Evolutionary conservation across 192 early-diverging fungal genomes (phyloP), one percentile per base, ranked within the genome.

Genomic region (Diversispora eburnea): DNA sequence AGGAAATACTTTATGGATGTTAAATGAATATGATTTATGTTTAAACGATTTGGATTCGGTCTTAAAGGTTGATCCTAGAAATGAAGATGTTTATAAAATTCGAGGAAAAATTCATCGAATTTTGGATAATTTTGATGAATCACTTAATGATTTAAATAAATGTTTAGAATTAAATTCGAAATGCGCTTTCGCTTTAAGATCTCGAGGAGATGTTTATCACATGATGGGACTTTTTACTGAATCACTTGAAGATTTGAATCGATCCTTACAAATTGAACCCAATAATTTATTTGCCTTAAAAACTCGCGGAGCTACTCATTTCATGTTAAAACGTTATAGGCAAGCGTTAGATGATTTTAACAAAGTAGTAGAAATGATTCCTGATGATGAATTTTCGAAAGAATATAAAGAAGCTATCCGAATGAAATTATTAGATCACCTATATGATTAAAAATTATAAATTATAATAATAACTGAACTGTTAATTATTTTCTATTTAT

Each of bases 211-310:
- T 51, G 67, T 51, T 25, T 52, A 68, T 39, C 48, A 68, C 6
- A 51, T 51, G 22, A 25, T 51, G 51, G 67, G 48, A 25, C 7
- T 7, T 45, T 68, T 19, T 54, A 4, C 48, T 5, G 51, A 68
- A 68, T 25, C 67, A 48, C 39, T 45, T 19, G 48, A n/a, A 25
- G 48, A 51, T 48, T 13, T 68, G 19, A 20, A 33, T 25, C 48
- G 22, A 52, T 68, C 67, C 1, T 54, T 68, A 33, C 47, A 68
- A 22, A 52, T 68, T 49, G 67, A 68, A 68, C 47, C 67, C 9
- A 43, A 68, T 49, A 51, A 43, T 39, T 9, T 48, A 51, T 68
- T 68, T 52, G 67, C 67, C 12, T 39, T 68, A 25, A 25, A 48
- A 10, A 25, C 13, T 68, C 49, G 25, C 12, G 67, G 45, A 68